Conservation (phyloP, 2,329 filamentous ascomycete species). For the Venturia asperata region DNA sequence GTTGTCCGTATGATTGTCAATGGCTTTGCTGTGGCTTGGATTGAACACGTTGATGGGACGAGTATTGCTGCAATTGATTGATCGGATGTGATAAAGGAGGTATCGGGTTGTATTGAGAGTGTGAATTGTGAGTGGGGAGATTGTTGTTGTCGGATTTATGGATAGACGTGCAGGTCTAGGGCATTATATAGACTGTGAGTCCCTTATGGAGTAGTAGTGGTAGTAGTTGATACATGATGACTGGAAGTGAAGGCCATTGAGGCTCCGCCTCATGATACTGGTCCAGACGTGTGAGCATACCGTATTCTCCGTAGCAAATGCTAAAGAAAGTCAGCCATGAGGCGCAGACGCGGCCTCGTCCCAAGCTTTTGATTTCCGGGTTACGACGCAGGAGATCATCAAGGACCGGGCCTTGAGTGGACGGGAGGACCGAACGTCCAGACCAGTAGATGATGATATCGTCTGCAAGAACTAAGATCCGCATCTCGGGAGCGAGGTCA, state of each 20-base stretch:
- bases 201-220: not conserved
- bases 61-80: not conserved
- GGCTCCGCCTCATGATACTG: not conserved
- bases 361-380: not conserved
- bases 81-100: not conserved
- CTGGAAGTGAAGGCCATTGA: not conserved
- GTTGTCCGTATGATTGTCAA: not conserved
- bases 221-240: not conserved
- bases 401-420: not conserved
- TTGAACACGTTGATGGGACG: not conserved
- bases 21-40: not conserved
- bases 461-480: not conserved
- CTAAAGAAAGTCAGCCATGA: constrained; percentile 7
- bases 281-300: not conserved
- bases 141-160: not conserved
- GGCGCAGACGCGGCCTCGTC: constrained; percentile 12
- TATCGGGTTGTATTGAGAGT: not conserved
- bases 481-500: not conserved
- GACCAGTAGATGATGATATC: not conserved
- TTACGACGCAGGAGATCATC: not conserved
- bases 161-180: not conserved
- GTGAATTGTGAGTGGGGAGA: not conserved
- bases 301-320: not conserved
- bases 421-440: constrained; percentile 7
- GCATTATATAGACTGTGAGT: not conserved